phyloP scores from a whole-genome alignment of 2,329 filamentous ascomycete genomes.

The Tolypocladium capitatum region DNA sequence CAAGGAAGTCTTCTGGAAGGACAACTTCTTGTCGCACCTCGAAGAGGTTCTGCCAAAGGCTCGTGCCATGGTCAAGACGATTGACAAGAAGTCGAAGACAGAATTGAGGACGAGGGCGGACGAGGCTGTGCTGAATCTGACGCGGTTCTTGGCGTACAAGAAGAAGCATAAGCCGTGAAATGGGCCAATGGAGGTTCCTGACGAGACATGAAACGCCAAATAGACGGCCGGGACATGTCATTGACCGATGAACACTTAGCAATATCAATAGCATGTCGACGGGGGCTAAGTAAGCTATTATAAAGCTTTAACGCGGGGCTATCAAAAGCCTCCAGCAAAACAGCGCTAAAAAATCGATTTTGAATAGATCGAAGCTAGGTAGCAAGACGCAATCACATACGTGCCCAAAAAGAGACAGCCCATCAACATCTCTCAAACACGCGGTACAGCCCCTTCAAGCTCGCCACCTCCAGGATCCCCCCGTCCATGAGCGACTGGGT shows the following conservation, averaged over 20 bases:
- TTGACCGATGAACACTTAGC: not conserved
- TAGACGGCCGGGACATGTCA: not conserved
- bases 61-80: constrained; percentile 41
- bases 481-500: constrained; percentile 65
- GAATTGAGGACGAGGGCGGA: constrained; percentile 48
- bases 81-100: constrained; percentile 44
- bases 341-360: not conserved
- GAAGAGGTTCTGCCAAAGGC: constrained; percentile 40
- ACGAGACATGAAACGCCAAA: not conserved
- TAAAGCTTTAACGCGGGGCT: not conserved
- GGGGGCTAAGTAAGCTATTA: no score
- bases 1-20: constrained; percentile 49
- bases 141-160: constrained; percentile 52
- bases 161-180: constrained; percentile 34
- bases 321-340: not conserved
- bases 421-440: constrained; percentile 85
- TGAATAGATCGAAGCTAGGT: not conserved
- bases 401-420: no score
- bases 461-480: constrained; percentile 71
- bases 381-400: not conserved
- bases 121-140: constrained; percentile 47
- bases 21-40: constrained; percentile 45
- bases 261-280: not conserved
- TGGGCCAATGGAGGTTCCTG: not conserved
- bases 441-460: constrained; percentile 81